Evolutionary conservation across 768 basidiomycete genomes (phyloP).

Genomic region (Suillus luteus): DNA sequence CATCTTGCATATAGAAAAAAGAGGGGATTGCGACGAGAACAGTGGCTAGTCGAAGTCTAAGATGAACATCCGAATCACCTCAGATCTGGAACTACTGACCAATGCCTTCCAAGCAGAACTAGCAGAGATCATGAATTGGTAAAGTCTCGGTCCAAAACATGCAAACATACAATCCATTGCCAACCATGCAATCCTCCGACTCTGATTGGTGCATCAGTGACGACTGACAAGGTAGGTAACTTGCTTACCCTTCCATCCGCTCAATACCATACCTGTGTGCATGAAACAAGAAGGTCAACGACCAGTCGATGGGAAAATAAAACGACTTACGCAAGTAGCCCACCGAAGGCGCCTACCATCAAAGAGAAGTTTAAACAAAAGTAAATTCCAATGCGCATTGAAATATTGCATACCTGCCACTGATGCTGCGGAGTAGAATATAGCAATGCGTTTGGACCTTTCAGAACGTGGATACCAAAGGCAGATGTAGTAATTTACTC

Average conservation of each 20-base stretch:
- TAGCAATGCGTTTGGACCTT: conserved; percentile 56
- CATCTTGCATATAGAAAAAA: conserved; percentile 58
- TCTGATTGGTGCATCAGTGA: background rate
- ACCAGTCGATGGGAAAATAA: background rate
- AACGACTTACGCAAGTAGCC: conserved; percentile 44
- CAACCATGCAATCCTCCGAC: conserved; percentile 24
- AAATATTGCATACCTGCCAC: conserved; percentile 40
- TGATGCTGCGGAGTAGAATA: conserved; percentile 66
- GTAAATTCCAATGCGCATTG: background rate
- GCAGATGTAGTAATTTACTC: conserved; percentile 47
- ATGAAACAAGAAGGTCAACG: background rate
- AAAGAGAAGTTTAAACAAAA: background rate
- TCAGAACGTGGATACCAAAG: conserved; percentile 63
- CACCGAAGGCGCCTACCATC: conserved; percentile 44
- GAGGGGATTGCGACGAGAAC: conserved; percentile 20
- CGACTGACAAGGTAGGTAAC: conserved; percentile 22
- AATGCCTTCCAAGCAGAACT: conserved; percentile 36
- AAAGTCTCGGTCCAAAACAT: background rate
- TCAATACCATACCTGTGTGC: conserved; percentile 37
- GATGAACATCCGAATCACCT: background rate
- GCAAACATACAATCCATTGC: conserved; percentile 28
- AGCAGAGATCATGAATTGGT: background rate
- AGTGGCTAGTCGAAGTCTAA: conserved; percentile 22
- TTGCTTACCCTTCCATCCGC: conserved; percentile 35
- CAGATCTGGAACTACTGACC: conserved; percentile 15